Base-by-base conservation (phyloP, 2,329 filamentous ascomycete genomes). In the Epichloe hybrida region DNA sequence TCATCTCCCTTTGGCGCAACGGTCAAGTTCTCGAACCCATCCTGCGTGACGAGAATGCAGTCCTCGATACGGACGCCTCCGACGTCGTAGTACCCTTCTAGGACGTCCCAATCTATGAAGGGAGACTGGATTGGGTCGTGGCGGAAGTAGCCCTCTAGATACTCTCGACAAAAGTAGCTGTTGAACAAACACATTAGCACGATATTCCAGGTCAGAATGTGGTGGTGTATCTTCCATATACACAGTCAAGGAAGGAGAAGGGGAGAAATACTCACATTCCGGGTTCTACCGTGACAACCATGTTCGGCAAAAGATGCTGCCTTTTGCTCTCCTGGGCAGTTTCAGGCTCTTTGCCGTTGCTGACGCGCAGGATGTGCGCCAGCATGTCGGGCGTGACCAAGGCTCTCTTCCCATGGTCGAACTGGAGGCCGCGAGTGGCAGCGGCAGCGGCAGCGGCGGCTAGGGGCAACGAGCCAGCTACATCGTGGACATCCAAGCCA, bases 31-130 rank as follows among this genome's bases (percentile, higher is more conserved):
- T 96, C 89, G 59, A 81, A 81, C 0, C 90, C 89, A 23, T 78
- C 72, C 54, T 84, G 74, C 1, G 85, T 93, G 46, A 97, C 81
- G 21, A 93, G 72, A 39, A 97, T 77, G 64, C 91, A 87, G 62
- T 97, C 89, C 69, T 98, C 93, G 54, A 97, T 94, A 45, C 93
- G 79, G 27, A 95, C 88, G 36, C 93, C 93, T 15, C 91, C 93
- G 1, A 97, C 83, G 27, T 69, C 71, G 72, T 86, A 91, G 64
- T 85, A 91, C 55, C 70, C 71, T 53, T 82, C 79, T 46, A 93
- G 67, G 5, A 83, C 75, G 5, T 73, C 71, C 56, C 71, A 69
- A 65, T 90, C 76, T 60, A 93, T 83, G 58, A 78, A 86, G 52
- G 74, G 72, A 39, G 73, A 71, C 62, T 84, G 80, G 51, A 71